phyloP scores from a whole-genome alignment of 495 filamentous ascomycete species.

The Penicillium roqueforti region DNA sequence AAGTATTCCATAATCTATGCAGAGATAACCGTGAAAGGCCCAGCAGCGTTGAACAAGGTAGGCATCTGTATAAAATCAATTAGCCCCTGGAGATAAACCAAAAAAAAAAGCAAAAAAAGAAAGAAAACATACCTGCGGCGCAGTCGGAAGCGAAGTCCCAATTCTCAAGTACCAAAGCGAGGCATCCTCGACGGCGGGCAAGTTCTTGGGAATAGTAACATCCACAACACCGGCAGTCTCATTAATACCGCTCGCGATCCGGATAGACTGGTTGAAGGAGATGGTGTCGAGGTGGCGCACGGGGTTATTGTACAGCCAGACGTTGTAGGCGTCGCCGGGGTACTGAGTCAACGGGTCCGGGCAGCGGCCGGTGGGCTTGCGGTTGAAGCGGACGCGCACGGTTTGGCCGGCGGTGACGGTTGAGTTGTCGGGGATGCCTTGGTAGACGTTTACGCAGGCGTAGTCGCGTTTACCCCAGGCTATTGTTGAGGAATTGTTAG shows the following conservation, averaged over 20 bases:
- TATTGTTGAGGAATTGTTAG: conserved; percentile 7
- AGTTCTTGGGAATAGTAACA: conserved; percentile 26
- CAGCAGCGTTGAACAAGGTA: conserved; percentile 29
- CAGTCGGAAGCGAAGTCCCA: conserved; percentile 23
- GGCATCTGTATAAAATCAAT: conserved; percentile 25
- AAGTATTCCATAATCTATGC: conserved; percentile 16
- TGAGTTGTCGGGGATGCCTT: conserved; percentile 35
- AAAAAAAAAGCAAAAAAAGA: neutral
- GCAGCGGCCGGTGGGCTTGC: conserved; percentile 28
- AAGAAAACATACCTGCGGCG: conserved; percentile 30
- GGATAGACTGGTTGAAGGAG: conserved; percentile 22
- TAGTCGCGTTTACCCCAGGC: conserved; percentile 43
- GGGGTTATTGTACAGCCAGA: conserved; percentile 41
- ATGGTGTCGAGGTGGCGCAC: conserved; percentile 22
- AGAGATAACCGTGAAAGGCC: conserved; percentile 25
- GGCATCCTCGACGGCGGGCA: conserved; percentile 30
- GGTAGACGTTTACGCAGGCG: conserved; percentile 36
- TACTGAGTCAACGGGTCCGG: conserved; percentile 20
- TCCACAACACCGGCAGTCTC: conserved; percentile 20
- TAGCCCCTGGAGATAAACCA: conserved; percentile 4
- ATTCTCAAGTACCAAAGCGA: conserved; percentile 36
- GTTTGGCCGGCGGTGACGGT: conserved; percentile 25
- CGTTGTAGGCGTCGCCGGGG: conserved; percentile 23
- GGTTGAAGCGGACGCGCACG: conserved; percentile 31
- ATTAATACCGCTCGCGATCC: conserved; percentile 21